phyloP scores from a whole-genome alignment of 805 yeast species.

The Starmerella powellii region DNA sequence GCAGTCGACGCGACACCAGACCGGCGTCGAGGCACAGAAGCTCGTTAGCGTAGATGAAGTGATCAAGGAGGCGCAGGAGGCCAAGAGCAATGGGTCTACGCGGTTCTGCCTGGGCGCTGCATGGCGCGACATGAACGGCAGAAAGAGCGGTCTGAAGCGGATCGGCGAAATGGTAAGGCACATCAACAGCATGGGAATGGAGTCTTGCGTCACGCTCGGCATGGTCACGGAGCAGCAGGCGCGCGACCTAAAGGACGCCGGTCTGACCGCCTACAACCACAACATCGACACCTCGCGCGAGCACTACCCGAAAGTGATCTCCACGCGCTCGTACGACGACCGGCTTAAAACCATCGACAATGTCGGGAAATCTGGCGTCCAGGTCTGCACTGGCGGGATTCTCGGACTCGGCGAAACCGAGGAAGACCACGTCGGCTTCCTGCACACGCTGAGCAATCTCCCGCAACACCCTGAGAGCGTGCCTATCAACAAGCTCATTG shows the following conservation, averaged over 20 bases:
- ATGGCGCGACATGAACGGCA: conserved; percentile 74
- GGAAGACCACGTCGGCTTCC: conserved; percentile 57
- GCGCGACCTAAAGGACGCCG: conserved; percentile 46
- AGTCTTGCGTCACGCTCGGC: conserved; percentile 69
- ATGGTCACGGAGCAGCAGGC: conserved; percentile 64
- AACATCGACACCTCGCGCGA: conserved; percentile 71
- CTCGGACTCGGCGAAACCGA: conserved; percentile 65
- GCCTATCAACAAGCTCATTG: conserved; percentile 69
- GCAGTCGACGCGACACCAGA: conserved; percentile 55
- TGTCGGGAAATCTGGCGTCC: conserved; percentile 51
- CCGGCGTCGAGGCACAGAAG: conserved; percentile 62
- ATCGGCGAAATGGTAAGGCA: conserved; percentile 53
- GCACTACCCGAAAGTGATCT: conserved; percentile 58
- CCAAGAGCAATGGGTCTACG: conserved; percentile 60
- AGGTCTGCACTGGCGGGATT: conserved; percentile 70
- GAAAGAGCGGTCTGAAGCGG: conserved; percentile 52
- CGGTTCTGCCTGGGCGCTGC: conserved; percentile 81
- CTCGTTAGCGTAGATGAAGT: conserved; percentile 52
- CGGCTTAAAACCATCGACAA: conserved; percentile 53
- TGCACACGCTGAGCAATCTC: conserved; percentile 56
- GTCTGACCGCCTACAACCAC: conserved; percentile 72
- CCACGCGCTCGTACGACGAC: conserved; percentile 62
- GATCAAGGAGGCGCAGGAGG: conserved; percentile 47
- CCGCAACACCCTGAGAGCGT: conserved; percentile 66
- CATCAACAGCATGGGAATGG: conserved; percentile 57